phyloP scores from a whole-genome alignment of 2,329 filamentous ascomycete species.

The Aspergillus chevalieri region DNA sequence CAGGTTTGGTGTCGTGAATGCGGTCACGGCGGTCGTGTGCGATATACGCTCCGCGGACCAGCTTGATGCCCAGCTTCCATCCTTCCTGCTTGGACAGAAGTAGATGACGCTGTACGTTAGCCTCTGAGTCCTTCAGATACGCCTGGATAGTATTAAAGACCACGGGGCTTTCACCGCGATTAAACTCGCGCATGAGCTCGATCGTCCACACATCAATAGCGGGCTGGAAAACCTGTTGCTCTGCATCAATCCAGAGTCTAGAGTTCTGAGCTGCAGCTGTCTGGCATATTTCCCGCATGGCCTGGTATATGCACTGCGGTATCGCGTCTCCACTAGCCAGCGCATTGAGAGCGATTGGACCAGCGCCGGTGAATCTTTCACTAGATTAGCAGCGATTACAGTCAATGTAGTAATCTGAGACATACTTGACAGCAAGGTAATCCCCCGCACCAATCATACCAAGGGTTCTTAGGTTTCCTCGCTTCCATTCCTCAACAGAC shows the following conservation, averaged over 20 bases:
- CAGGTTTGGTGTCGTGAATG: slow-evolving; percentile 34
- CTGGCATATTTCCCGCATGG: slow-evolving; percentile 34
- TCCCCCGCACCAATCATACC: slow-evolving; percentile 39
- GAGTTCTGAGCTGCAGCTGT: slow-evolving; percentile 27
- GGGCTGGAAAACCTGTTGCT: slow-evolving; percentile 41
- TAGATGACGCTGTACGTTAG: slow-evolving; percentile 35
- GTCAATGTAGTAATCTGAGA: background rate
- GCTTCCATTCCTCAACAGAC: slow-evolving; percentile 41
- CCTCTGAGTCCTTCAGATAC: slow-evolving; percentile 38
- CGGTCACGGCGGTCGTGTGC: slow-evolving; percentile 29
- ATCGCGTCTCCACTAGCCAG: slow-evolving; percentile 25
- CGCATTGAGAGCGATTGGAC: slow-evolving; percentile 30
- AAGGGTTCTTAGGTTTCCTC: slow-evolving; percentile 43
- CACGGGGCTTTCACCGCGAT: slow-evolving; percentile 20
- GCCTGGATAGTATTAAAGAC: slow-evolving; percentile 43
- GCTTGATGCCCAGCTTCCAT: slow-evolving; percentile 40
- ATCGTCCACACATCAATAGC: slow-evolving; percentile 43
- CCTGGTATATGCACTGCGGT: slow-evolving; percentile 27
- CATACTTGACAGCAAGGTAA: slow-evolving; percentile 40
- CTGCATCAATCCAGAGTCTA: slow-evolving; percentile 44
- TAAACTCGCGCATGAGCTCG: slow-evolving; percentile 42
- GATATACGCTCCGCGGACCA: slow-evolving; percentile 45
- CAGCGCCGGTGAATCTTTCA: slow-evolving; percentile 40
- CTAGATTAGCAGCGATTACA: background rate
- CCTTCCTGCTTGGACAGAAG: slow-evolving; percentile 32